Conservation (phyloP, 1,284 basidiomycete species). For the Takashimella koratensis region DNA sequence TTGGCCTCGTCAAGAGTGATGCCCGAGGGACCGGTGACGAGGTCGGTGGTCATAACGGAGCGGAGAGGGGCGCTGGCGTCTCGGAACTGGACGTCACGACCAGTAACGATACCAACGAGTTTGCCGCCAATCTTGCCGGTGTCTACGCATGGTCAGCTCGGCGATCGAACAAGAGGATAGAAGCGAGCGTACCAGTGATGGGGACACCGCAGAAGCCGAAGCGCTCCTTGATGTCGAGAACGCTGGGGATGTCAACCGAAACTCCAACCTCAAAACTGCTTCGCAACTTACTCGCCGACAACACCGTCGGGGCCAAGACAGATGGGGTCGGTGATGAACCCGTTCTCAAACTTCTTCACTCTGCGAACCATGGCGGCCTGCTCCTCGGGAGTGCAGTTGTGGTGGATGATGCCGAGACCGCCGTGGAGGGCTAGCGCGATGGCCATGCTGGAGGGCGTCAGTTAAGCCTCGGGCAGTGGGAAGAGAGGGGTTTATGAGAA, state of each 20-base stretch:
- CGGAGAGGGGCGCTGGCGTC: conserved; percentile 63
- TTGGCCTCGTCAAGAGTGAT: conserved; percentile 92
- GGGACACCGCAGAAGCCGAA: conserved; percentile 97
- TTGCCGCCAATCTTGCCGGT: conserved; percentile 82
- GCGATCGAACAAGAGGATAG: conserved; percentile 1
- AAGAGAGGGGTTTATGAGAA: neutral
- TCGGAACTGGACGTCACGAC: conserved; percentile 94
- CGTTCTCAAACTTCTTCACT: conserved; percentile 98
- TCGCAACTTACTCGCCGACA: conserved; percentile 69
- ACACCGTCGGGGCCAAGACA: conserved; percentile 72
- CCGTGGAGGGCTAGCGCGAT: conserved; percentile 92
- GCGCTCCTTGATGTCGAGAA: conserved; percentile 85
- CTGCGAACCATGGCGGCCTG: conserved; percentile 97
- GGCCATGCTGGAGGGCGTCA: conserved; percentile 62
- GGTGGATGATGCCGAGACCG: conserved; percentile 97
- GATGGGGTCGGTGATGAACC: conserved; percentile 94
- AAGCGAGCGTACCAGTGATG: conserved; percentile 65
- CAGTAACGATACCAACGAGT: conserved; percentile 93
- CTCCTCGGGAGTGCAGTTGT: conserved; percentile 82
- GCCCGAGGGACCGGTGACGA: conserved; percentile 78
- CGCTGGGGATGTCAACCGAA: conserved; percentile 49
- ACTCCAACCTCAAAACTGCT: no score
- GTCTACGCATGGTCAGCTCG: conserved; percentile 55
- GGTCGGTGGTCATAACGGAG: conserved; percentile 85
- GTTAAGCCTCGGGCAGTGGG: neutral